Evolutionary conservation across 1,284 basidiomycete genomes (phyloP), one percentile per base, ranked within the genome.

Genomic region (Cryptococcus jaspeensis): DNA sequence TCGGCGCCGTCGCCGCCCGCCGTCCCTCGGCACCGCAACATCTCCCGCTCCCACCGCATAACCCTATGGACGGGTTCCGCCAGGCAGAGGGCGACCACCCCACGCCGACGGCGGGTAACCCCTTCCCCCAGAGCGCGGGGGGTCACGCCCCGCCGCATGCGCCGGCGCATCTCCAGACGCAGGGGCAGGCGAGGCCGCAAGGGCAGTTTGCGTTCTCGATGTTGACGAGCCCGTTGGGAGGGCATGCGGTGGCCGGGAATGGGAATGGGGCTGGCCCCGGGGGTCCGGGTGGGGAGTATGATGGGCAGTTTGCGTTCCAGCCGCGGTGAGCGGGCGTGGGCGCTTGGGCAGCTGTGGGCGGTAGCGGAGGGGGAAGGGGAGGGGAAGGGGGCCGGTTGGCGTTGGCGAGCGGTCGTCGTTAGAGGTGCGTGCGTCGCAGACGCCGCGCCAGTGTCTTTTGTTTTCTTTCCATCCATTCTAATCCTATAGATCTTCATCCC

Each of bases 71-170:
- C 15, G 60, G 57, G 2, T 67, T 67, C 56, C 58, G 65, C 45
- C 58, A 45, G 20, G 23, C 44, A 9, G 61, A 66, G 12, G 64
- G 60, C 3, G 67, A 71, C 58, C 60, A 64, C 35, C 55, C 57
- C 16, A 72, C 69, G 1, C 69, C 70, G 11, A 70, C 70, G 3
- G 59, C 55, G 9, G 59, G 65, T 41, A 69, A 69, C 43, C 69
- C 67, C 2, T 66, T 60, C 50, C 64, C 67, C 37, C 53, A 52
- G 28, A 23, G 35, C 43, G 42, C 22, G 51, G 51, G 11, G 53
- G 44, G n/a, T 52, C 55, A 44, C 15, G 18, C 32, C 23, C 28
- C 4, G 9, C 5, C 28, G 28, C 28, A 32, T 2, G n/a, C 32
- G 45, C 25, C 20, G 18, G n/a, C 45, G 15, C 45, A 47, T 13